Conservation (phyloP, 495 filamentous ascomycete species). For the Jackrogersella multiformis region DNA sequence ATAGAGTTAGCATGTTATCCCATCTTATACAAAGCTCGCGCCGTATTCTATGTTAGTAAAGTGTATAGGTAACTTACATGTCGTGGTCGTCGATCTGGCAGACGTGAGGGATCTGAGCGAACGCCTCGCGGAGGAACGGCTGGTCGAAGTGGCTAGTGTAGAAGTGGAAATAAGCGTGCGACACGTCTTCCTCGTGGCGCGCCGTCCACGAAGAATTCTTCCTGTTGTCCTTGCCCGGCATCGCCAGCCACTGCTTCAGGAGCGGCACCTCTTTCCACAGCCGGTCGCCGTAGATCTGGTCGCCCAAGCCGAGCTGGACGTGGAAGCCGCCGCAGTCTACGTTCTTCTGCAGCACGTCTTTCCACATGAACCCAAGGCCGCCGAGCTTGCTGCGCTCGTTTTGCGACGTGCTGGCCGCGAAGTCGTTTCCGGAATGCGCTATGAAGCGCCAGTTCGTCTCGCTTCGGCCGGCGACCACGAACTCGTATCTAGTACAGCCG, state of each 20-base stretch:
- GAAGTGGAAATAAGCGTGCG: conserved; percentile 97
- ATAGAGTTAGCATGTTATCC: background rate
- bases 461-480: conserved; percentile 89
- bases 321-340: conserved; percentile 96
- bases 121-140: conserved; percentile 89
- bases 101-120: conserved; percentile 96
- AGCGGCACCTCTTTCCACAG: conserved; percentile 96
- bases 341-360: conserved; percentile 97
- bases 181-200: conserved; percentile 91
- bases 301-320: conserved; percentile 87
- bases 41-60: background rate
- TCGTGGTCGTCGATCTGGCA: conserved; percentile 96
- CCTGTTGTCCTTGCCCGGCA: conserved; percentile 88
- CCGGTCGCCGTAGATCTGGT: conserved; percentile 95
- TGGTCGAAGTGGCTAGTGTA: conserved; percentile 98
- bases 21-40: background rate
- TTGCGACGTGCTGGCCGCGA: conserved; percentile 83
- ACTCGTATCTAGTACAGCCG: conserved; percentile 96
- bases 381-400: conserved; percentile 86
- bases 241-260: conserved; percentile 91
- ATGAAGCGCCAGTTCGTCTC: conserved; percentile 98
- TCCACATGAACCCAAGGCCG: conserved; percentile 96
- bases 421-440: conserved; percentile 94
- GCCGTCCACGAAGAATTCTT: conserved; percentile 92
- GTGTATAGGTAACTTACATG: conserved; percentile 71